Evolutionary conservation across 495 filamentous ascomycete species (phyloP).

Genomic region (Aspergillus affinis): DNA sequence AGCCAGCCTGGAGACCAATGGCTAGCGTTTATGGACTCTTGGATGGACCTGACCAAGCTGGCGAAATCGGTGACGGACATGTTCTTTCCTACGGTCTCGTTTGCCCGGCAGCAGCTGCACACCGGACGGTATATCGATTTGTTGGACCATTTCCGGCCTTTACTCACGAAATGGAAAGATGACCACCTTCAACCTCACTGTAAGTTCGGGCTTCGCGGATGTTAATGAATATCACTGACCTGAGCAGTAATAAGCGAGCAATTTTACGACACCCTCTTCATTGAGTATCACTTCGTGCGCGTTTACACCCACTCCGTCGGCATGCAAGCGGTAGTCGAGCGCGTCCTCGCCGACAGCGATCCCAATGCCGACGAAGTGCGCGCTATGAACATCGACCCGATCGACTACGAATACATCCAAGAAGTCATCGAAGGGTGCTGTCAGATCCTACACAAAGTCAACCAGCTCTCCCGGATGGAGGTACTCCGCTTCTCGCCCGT

Average conservation of each 20-base stretch:
- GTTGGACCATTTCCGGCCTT: constrained; percentile 51
- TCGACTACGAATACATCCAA: constrained; percentile 56
- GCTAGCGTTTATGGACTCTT: constrained; percentile 49
- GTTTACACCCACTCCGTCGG: constrained; percentile 55
- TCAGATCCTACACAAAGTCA: constrained; percentile 49
- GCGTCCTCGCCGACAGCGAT: constrained; percentile 41
- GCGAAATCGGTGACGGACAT: constrained; percentile 54
- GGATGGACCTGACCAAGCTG: constrained; percentile 55
- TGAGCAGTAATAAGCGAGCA: constrained; percentile 38
- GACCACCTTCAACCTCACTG: constrained; percentile 45
- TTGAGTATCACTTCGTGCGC: constrained; percentile 56
- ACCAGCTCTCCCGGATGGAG: constrained; percentile 40
- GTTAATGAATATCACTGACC: not conserved
- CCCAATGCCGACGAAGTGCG: constrained; percentile 40
- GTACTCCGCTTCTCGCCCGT: constrained; percentile 51
- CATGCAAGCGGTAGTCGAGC: constrained; percentile 55
- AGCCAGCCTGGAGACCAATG: constrained; percentile 38
- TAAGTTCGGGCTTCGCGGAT: constrained; percentile 19
- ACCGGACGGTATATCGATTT: constrained; percentile 54
- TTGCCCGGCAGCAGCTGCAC: constrained; percentile 51
- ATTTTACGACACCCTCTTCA: constrained; percentile 49
- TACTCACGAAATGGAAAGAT: constrained; percentile 51
- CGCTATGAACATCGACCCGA: constrained; percentile 50
- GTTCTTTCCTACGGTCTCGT: constrained; percentile 51
- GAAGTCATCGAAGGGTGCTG: constrained; percentile 56